Percentiles rank a stretch among this genome's conserved stretches.
phyloP scores from a whole-genome alignment of 2,329 filamentous ascomycete genomes.

The Arachnomyces sp. region DNA sequence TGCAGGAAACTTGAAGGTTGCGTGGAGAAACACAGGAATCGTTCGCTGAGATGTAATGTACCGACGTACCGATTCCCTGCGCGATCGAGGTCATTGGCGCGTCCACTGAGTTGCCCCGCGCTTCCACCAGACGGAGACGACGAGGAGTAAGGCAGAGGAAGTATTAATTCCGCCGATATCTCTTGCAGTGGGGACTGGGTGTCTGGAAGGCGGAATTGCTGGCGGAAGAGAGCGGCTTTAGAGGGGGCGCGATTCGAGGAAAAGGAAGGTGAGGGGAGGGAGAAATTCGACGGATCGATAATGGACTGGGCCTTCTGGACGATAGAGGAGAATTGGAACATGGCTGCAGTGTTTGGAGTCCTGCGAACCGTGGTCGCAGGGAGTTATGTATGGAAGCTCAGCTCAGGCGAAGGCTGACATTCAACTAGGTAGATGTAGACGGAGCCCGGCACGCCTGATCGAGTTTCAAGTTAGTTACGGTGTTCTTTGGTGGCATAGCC shows the following conservation, averaged over 20 bases:
- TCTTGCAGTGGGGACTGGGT: conserved; percentile 90
- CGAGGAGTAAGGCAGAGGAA: conserved; percentile 60
- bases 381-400: too few species aligned
- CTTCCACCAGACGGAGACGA: conserved; percentile 35
- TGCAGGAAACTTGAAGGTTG: conserved; percentile 79
- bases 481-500: too few species aligned
- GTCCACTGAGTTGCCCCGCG: conserved; percentile 39
- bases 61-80: conserved; percentile 79
- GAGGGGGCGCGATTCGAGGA: conserved; percentile 73
- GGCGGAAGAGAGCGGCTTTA: conserved; percentile 86
- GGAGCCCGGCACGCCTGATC: too few species aligned
- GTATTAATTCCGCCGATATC: conserved; percentile 90
- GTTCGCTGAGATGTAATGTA: conserved; percentile 86
- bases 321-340: conserved; percentile 66
- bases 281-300: conserved; percentile 79
- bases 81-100: conserved; percentile 47
- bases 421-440: too few species aligned
- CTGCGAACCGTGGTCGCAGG: too few species aligned
- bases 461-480: too few species aligned
- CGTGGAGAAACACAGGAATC: conserved; percentile 94
- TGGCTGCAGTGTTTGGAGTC: conserved; percentile 21
- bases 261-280: conserved; percentile 58
- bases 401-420: too few species aligned
- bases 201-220: conserved; percentile 89
- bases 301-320: conserved; percentile 93